These are phyloP conservation scores for Hypoxylon sp. DNA, from an alignment of 2,329 filamentous ascomycete genomes.

Conservation along the genomic window DNA sequence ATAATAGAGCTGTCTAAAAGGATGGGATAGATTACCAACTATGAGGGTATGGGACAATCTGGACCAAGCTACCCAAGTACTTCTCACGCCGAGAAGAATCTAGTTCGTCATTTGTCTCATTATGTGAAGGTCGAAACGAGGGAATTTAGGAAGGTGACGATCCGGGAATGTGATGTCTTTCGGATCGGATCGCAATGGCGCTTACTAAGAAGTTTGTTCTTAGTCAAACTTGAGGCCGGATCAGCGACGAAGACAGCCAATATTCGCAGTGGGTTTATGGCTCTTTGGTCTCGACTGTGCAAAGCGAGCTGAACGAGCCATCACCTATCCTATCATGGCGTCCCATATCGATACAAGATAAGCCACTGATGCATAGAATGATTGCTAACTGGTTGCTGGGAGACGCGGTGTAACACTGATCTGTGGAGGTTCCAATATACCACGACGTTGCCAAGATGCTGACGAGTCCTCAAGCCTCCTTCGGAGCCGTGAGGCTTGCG, in stretches of 20 bases:
- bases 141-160: constrained; percentile 1
- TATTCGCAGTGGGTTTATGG: constrained; percentile 6
- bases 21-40: neutral
- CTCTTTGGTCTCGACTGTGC: neutral
- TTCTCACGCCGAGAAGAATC: neutral
- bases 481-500: constrained; percentile 1
- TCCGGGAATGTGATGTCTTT: neutral
- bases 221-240: constrained; percentile 6
- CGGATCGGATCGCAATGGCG: constrained; percentile 11
- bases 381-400: constrained; percentile 14
- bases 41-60: neutral
- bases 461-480: constrained; percentile 29
- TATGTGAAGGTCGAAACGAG: neutral
- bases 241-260: neutral
- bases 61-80: neutral
- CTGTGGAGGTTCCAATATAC: constrained; percentile 15
- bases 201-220: neutral
- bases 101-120: neutral
- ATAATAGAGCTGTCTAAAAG: too few species aligned
- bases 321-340: constrained; percentile 3
- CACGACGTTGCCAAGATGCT: constrained; percentile 29
- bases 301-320: neutral
- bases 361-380: neutral
- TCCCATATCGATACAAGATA: neutral
- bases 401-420: constrained; percentile 33